Percentiles rank a stretch among this genome's conserved stretches.
These are phyloP conservation scores for Gossypium bickii DNA, from an alignment of 345 rosid genomes.

Conservation along the genomic window DNA sequence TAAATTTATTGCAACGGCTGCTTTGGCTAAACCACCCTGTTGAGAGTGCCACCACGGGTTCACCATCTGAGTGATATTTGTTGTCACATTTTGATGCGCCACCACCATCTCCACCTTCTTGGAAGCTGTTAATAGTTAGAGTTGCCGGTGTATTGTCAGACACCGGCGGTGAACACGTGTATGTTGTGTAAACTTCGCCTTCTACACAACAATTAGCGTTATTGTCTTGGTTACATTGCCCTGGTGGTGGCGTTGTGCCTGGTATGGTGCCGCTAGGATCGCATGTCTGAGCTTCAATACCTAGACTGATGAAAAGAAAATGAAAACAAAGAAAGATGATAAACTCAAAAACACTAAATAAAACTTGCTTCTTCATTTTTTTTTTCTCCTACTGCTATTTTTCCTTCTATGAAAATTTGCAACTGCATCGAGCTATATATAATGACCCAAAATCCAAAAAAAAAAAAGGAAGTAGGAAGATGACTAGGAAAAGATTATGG, in stretches of 20 bases:
- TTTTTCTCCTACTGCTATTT: background rate
- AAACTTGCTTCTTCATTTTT: constrained; percentile 3
- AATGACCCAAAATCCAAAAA: background rate
- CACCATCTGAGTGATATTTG: background rate
- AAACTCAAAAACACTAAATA: background rate
- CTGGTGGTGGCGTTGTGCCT: constrained; percentile 13
- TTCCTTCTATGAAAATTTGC: background rate
- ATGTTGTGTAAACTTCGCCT: constrained; percentile 10
- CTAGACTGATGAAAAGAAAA: background rate
- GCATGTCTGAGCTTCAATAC: constrained; percentile 10
- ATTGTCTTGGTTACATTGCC: constrained; percentile 10
- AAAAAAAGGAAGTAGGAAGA: background rate
- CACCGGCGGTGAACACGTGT: constrained; percentile 12
- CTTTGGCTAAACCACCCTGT: background rate
- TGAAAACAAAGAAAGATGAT: background rate
- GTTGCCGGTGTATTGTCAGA: constrained; percentile 2
- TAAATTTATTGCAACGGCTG: constrained; percentile 8
- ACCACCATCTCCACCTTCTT: constrained; percentile 1
- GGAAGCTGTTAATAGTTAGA: constrained; percentile 3
- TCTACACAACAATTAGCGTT: constrained; percentile 6
- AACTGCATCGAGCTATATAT: background rate
- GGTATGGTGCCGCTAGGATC: background rate
- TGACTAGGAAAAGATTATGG: background rate
- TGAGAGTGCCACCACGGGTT: constrained; percentile 1
- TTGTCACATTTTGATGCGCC: background rate